Evolutionary conservation across 2,329 filamentous ascomycete species (phyloP).

Genomic region (Cladorrhinum sp.): DNA sequence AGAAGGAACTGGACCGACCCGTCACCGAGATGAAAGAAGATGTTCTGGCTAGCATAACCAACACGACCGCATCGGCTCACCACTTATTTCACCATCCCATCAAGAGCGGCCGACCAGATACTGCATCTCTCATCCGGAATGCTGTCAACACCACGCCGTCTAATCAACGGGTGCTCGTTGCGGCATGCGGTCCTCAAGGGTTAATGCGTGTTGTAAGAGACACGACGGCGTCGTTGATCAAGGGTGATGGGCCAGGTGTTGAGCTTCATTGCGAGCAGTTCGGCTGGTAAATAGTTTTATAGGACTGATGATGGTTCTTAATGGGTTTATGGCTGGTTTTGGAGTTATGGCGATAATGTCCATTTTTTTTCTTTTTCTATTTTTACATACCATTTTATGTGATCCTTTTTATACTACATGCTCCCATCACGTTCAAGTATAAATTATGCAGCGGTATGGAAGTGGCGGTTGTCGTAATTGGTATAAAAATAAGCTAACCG

Average conservation of each 20-base stretch:
- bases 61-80: not conserved
- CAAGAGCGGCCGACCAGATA: slow-evolving; percentile 41
- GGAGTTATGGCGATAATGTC: not conserved
- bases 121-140: slow-evolving; percentile 37
- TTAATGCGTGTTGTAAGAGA: slow-evolving; percentile 45
- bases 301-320: not conserved
- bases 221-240: slow-evolving; percentile 43
- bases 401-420: too few species aligned
- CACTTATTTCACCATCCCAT: slow-evolving; percentile 29
- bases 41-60: not conserved
- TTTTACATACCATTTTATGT: too few species aligned
- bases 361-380: not conserved
- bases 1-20: slow-evolving; percentile 23
- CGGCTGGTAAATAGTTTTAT: slow-evolving; percentile 36
- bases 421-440: too few species aligned
- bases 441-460: not conserved
- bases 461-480: not conserved
- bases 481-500: not conserved
- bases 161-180: slow-evolving; percentile 42
- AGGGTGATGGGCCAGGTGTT: slow-evolving; percentile 44
- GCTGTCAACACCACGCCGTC: slow-evolving; percentile 35
- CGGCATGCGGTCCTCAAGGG: slow-evolving; percentile 46
- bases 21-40: slow-evolving; percentile 23
- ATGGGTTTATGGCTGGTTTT: not conserved
- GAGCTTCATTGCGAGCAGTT: slow-evolving; percentile 52